Evolutionary conservation across 2,329 filamentous ascomycete genomes (phyloP).

Genomic region (Aspergillus calidoustus): DNA sequence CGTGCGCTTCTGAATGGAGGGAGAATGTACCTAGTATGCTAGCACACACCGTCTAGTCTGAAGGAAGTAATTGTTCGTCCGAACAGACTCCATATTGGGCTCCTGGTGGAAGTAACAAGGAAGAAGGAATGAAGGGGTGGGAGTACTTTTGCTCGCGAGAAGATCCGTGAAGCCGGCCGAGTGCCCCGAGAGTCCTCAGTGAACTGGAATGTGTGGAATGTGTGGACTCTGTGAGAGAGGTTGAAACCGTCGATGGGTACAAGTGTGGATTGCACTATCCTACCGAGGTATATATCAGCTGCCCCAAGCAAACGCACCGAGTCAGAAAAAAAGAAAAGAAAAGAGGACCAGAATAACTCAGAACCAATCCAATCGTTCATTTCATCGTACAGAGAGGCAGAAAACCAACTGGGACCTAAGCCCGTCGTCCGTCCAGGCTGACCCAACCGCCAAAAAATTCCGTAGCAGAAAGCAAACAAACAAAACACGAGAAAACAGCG

Average conservation of each 20-base stretch:
- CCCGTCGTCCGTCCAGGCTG: not conserved
- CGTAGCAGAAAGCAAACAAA: not conserved
- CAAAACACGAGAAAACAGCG: not conserved
- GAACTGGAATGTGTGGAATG: too few relatives aligned
- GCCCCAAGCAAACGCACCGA: not conserved
- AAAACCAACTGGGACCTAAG: not conserved
- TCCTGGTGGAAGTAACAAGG: not conserved
- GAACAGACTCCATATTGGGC: not conserved
- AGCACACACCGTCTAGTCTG: constrained; percentile 8
- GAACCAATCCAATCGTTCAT: constrained; percentile 6
- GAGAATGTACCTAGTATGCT: constrained; percentile 16
- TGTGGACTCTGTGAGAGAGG: not conserved
- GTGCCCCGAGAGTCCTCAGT: not conserved
- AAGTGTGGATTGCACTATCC: constrained; percentile 7
- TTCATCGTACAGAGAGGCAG: constrained; percentile 12
- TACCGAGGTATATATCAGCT: constrained; percentile 18
- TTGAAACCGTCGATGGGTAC: not conserved
- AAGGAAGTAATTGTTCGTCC: constrained; percentile 11
- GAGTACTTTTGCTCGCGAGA: not conserved
- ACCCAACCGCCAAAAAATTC: not conserved
- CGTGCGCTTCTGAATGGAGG: constrained; percentile 18
- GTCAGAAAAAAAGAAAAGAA: constrained; percentile 4
- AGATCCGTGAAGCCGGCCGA: not conserved
- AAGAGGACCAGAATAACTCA: not conserved
- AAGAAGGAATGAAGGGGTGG: not conserved